These are phyloP conservation scores for Trichocladium uniseriatum DNA, from an alignment of 495 filamentous ascomycete genomes.

Conservation along the genomic window DNA sequence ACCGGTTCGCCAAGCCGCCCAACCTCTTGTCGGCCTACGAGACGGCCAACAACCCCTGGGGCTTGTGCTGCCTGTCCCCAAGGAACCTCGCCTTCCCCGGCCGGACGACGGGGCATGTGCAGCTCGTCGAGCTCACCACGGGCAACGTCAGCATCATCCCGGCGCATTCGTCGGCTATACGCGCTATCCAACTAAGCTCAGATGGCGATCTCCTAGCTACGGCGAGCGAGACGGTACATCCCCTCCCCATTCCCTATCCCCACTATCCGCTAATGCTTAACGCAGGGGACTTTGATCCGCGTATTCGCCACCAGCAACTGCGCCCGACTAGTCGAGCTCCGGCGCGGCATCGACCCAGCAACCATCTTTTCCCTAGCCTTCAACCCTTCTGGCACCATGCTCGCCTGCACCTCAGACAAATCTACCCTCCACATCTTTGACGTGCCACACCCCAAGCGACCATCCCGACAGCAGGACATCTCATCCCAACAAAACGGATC, in stretches of 20 bases:
- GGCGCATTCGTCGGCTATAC: constrained; percentile 70
- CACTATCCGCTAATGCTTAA: background rate
- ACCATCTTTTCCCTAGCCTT: constrained; percentile 80
- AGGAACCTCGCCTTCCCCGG: constrained; percentile 74
- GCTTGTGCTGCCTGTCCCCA: constrained; percentile 67
- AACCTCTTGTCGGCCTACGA: constrained; percentile 66
- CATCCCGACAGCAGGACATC: constrained; percentile 60
- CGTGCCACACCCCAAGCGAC: constrained; percentile 44
- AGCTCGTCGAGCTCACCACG: constrained; percentile 70
- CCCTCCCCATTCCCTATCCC: background rate
- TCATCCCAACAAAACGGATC: background rate
- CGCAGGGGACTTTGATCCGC: constrained; percentile 76
- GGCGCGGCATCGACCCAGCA: constrained; percentile 81
- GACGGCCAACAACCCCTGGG: constrained; percentile 77
- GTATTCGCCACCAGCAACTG: constrained; percentile 70
- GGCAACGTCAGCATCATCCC: constrained; percentile 91
- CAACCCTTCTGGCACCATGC: constrained; percentile 63
- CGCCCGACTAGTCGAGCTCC: constrained; percentile 69
- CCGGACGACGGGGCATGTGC: constrained; percentile 78
- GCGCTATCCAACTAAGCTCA: constrained; percentile 69
- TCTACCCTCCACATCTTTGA: constrained; percentile 92
- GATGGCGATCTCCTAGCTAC: constrained; percentile 81
- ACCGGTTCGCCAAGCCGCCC: constrained; percentile 67
- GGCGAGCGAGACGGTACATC: constrained; percentile 69
- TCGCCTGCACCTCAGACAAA: constrained; percentile 96